A percentile compares a stretch with the other conserved stretches of the same genome.
These are phyloP conservation scores for Thamnidium elegans DNA, from an alignment of 192 early-diverging fungal species.

Conservation along the genomic window DNA sequence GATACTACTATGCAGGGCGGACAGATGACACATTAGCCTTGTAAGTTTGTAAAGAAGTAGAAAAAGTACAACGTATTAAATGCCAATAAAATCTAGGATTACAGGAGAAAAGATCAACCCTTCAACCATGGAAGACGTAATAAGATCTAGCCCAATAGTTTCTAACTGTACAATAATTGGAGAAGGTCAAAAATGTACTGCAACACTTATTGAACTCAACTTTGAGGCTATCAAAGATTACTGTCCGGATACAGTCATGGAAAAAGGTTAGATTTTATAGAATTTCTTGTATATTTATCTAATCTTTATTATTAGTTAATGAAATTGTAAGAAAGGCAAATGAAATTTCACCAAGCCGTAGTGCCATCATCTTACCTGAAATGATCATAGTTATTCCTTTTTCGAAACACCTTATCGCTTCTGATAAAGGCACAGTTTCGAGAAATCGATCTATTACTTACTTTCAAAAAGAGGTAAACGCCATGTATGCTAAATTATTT, in stretches of 20 bases:
- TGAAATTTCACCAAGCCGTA: constrained; percentile 21
- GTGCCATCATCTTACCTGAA: background rate
- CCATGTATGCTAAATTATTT: background rate
- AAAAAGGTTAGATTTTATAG: constrained; percentile 1
- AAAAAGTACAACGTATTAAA: too few species aligned
- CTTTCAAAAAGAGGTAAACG: too few species aligned
- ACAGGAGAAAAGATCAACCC: constrained; percentile 40
- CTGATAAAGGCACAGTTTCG: too few species aligned
- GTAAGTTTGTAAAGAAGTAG: background rate
- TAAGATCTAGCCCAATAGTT: constrained; percentile 9
- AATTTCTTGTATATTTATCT: background rate
- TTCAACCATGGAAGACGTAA: constrained; percentile 17
- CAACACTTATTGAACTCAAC: constrained; percentile 2
- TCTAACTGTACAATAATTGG: constrained; percentile 18
- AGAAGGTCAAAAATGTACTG: constrained; percentile 2
- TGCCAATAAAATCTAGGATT: too few species aligned
- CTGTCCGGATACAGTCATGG: background rate
- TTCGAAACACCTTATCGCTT: too few species aligned
- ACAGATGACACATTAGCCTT: constrained; percentile 17
- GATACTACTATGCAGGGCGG: constrained; percentile 21
- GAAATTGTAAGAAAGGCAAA: constrained; percentile 17
- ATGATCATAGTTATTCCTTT: too few species aligned
- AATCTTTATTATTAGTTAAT: background rate
- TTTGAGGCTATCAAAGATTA: background rate
- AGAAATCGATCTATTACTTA: too few species aligned